Conservation (phyloP, 1,284 basidiomycete genomes). For the Tilletia caries region DNA sequence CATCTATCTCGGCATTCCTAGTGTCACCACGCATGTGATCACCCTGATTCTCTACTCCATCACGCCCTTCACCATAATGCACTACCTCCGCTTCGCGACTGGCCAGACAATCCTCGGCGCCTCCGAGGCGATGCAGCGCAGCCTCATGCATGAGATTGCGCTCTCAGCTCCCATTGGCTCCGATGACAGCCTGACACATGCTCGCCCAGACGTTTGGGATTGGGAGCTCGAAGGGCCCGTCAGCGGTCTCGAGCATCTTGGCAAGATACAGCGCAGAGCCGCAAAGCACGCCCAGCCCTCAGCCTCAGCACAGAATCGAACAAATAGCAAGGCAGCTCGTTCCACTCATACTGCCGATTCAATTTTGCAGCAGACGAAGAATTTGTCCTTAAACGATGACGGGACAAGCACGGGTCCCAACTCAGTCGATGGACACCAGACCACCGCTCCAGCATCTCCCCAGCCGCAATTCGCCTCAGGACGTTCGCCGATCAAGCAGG, state of each 20-base stretch:
- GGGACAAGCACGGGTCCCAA: slow-evolving; percentile 3
- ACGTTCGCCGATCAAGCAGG: neutral
- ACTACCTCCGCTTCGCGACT: slow-evolving; percentile 78
- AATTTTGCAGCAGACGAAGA: slow-evolving; percentile 9
- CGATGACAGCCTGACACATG: neutral
- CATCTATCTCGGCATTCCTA: slow-evolving; percentile 77
- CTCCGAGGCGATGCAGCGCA: slow-evolving; percentile 45
- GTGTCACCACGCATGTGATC: slow-evolving; percentile 71
- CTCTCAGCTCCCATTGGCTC: neutral
- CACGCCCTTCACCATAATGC: slow-evolving; percentile 71
- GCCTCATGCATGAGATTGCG: slow-evolving; percentile 16
- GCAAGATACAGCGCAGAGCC: neutral
- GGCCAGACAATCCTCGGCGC: slow-evolving; percentile 67
- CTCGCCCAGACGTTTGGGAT: slow-evolving; percentile 36
- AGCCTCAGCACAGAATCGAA: neutral
- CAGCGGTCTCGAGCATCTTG: slow-evolving; percentile 20
- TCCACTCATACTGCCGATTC: neutral
- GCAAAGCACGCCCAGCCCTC: neutral
- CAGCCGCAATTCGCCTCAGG: neutral
- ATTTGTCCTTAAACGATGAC: neutral
- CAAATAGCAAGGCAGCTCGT: too few relatives aligned
- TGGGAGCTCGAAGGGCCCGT: slow-evolving; percentile 59
- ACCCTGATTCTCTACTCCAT: slow-evolving; percentile 70
- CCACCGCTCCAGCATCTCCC: neutral
- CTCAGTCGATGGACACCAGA: neutral